A percentile compares a stretch with the other conserved stretches of the same genome.
phyloP scores from a whole-genome alignment of 2,329 filamentous ascomycete species.

The Hymenoscyphus albidus region DNA sequence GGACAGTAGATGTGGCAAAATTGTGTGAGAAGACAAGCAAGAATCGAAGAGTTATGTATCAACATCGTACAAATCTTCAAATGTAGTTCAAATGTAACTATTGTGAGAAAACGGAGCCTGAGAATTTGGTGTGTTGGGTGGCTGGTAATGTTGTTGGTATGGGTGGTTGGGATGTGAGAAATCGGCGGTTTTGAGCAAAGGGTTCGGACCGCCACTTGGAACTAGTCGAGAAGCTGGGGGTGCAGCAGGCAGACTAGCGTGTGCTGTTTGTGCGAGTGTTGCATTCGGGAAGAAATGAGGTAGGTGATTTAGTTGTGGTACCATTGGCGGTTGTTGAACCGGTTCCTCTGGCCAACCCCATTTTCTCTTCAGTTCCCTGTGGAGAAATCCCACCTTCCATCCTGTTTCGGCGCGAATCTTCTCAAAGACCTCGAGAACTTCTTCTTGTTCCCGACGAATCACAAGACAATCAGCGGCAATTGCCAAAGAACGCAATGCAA shows the following conservation, averaged over 20 bases:
- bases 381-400: constrained; percentile 71
- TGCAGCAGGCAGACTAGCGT: constrained; percentile 26
- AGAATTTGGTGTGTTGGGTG: constrained; percentile 55
- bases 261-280: constrained; percentile 22
- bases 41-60: neutral
- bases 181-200: constrained; percentile 66
- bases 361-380: constrained; percentile 65
- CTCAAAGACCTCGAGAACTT: constrained; percentile 73
- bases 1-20: neutral
- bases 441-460: constrained; percentile 68
- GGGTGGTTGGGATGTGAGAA: constrained; percentile 76
- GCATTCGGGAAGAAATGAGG: constrained; percentile 30
- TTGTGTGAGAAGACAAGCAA: neutral
- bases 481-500: constrained; percentile 74
- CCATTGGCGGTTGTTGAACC: constrained; percentile 25
- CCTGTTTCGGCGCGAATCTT: constrained; percentile 72
- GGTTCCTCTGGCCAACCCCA: constrained; percentile 65
- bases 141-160: constrained; percentile 76
- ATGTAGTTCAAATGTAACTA: constrained; percentile 20
- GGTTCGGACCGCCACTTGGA: constrained; percentile 58
- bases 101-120: constrained; percentile 27
- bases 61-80: constrained; percentile 2
- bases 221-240: constrained; percentile 23
- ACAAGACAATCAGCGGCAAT: constrained; percentile 73
- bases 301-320: constrained; percentile 24